Base-by-base conservation (phyloP, 805 yeast genomes). In the Candida sanyiensis region DNA sequence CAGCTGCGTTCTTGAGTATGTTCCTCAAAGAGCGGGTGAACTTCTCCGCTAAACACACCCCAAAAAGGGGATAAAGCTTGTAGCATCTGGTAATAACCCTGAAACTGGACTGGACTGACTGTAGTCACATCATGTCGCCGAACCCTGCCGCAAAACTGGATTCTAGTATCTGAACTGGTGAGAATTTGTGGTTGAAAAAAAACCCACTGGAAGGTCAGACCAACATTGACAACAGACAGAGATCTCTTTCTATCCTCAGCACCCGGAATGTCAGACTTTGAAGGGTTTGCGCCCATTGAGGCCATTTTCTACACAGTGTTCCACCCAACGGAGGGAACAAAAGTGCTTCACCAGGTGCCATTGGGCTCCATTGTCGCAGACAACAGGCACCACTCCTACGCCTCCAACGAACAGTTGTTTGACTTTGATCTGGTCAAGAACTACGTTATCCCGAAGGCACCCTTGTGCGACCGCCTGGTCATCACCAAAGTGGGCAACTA, bases 291-390 rank as follows among this genome's bases (percentile, higher is more conserved):
- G 6, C 95, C 95, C n/a, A 87, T 93, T 13, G 70, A 76, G 41
- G 93, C 96, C 2, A 68, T 88, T 32, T 89, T 93, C 58, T 93
- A 86, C 59, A 79, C 96, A 0, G 86, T 85, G 0, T 93, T 93
- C 61, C 97, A 93, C 52, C 97, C 97, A 0, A 84, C 93, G 0
- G 95, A 88, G 53, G 98, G 98, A 1, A 82, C 97, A 0, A 87
- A 88, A 61, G 89, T 90, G 6, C 73, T 84, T 5, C 84, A 83
- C 52, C 96, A 93, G 57, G 94, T 87, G 0, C 98, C 98, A 3
- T 76, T 79, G 28, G 85, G 87, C 6, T 68, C 83, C 4, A 74
- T 80, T 19, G 69, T 67, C 6, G 69, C 69, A 6, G 61, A 57
- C 4, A 35, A 33, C 3, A 46, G 28, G 6, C 33, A 29, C n/a